Evolutionary conservation across 1,139 yeast genomes (phyloP), one percentile per base, ranked within the genome.

Genomic region (Candida tunisiensis): DNA sequence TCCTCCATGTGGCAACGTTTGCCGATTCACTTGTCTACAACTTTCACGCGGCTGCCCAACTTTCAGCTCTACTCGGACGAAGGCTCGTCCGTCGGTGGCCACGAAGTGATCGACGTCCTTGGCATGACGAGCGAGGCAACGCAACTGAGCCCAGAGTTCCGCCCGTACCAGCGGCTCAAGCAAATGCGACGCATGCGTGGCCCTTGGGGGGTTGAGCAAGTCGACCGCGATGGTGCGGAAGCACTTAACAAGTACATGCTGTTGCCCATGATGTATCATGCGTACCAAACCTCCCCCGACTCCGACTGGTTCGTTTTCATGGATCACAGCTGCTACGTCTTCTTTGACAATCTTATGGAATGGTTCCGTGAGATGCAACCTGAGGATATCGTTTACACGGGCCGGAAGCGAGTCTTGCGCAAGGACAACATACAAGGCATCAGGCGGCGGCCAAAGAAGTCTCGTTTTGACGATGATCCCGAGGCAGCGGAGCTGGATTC

Each of bases 291-390:
- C 8, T 27, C 31, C 15, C 35, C 41, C 3, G 28, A 36, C 19
- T 33, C 33, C 15, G 39, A 44, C 21, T 44, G 49, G 49, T 44
- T 31, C 27, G 30, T 42, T 16, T 25, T 40, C 16, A 31, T 36
- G 19, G 42, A 36, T 18, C 45, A 43, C 21, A 36, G 38, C 28
- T 35, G 43, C 8, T 33, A 33, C 15, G 10, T 42, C 8, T 27
- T 44, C 25, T 31, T 28, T 23, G 25, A 27, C 5, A 38, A 38
- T 16, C 25, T 43, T 25, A 30, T 36, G 18, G 26, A 19, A 10
- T 30, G 29, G 23, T 32, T 43, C 8, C 22, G 29, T 8, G 19
- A 25, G 13, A n/a, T n/a, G n/a, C n/a, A n/a, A n/a, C n/a, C n/a
- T n/a, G n/a, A n/a, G n/a, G n/a, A n/a, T n/a, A n/a, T n/a, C n/a